Percentiles rank a stretch among this genome's conserved stretches.
Evolutionary conservation across 2,329 filamentous ascomycete genomes (phyloP).

Genomic region (Cyclaneusma minus): DNA sequence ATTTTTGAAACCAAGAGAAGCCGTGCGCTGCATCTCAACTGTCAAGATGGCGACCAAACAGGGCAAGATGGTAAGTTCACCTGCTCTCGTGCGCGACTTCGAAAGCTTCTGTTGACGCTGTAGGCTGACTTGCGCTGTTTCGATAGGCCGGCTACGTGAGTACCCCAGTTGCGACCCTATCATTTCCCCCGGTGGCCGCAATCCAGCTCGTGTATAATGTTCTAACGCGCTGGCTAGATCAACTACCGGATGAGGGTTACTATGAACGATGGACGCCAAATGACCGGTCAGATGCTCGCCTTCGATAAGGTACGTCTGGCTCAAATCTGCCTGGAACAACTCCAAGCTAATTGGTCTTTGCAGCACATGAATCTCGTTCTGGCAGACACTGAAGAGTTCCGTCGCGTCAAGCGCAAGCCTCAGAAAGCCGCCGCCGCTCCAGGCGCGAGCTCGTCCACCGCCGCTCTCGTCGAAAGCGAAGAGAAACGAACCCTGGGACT

Average conservation of each 20-base stretch:
- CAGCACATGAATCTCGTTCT: conserved; percentile 99
- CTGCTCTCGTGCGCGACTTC: conserved; percentile 19
- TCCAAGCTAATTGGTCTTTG: too few species aligned
- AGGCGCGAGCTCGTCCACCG: conserved; percentile 40
- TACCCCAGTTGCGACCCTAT: conserved; percentile 13
- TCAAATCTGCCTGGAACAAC: conserved; percentile 4
- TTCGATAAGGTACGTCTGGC: conserved; percentile 72
- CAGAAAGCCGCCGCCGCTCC: conserved; percentile 44
- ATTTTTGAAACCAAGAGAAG: conserved; percentile 22
- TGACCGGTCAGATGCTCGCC: conserved; percentile 95
- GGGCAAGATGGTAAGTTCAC: conserved; percentile 88
- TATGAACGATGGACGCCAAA: conserved; percentile 85
- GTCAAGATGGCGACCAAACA: conserved; percentile 74
- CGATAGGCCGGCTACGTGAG: conserved; percentile 57
- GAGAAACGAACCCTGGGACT: conserved; percentile 96
- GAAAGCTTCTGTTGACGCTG: conserved; percentile 33
- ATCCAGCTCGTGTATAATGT: neutral
- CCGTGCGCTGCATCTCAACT: conserved; percentile 21
- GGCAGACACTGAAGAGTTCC: conserved; percentile 96
- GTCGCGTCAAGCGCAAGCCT: conserved; percentile 74
- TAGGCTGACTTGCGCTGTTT: conserved; percentile 40
- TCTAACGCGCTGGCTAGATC: conserved; percentile 43
- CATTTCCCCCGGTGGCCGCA: neutral
- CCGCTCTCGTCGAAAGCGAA: conserved; percentile 69
- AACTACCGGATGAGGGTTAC: conserved; percentile 99